Evolutionary conservation across 768 basidiomycete species (phyloP), one percentile per base, ranked within the genome.

Genomic region (Boletus reticuloceps): DNA sequence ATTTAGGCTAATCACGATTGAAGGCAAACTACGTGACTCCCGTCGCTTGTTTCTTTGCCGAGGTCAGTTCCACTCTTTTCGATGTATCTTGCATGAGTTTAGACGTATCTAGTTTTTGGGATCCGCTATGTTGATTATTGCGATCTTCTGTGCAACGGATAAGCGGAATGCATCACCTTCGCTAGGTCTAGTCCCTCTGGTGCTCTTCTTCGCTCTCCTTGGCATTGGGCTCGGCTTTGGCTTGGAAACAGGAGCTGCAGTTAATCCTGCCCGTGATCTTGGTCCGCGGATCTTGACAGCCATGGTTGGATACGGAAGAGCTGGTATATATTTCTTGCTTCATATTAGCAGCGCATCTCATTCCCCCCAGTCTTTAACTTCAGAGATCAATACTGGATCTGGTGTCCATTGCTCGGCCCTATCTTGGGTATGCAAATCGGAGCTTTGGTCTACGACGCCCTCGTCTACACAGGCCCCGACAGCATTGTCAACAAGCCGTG

Each of bases 181-280:
- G 0, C 47, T 74, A 3, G 82, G 83, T 10, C 73, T 88, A 7
- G 69, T 79, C 1, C 83, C 85, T 14, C 60, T 87, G 39, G 77
- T 70, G 5, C 60, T 88, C 8, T 85, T 86, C 67, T 55, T 88
- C 41, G 58, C 76, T 38, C 68, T 87, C 39, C 74, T 86, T 22
- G 87, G 81, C n/a, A 78, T 88, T 46, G 82, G 81, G 42, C 62
- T 76, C 1, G 71, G 75, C 16, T 74, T 88, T 36, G 87, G 86
- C 12, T 80, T 83, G 77, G 74, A 88, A 60, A 88, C 87, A 6
- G 83, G 80, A 44, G 84, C 76, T 58, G 82, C 86, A 6, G 71
- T 88, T 49, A 88, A 88, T 60, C 87, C 87, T 39, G 85, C 87
- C 32, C 83, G 88, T 62, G 87, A 89, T 70, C 71, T 89, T 29